Base-by-base conservation (phyloP, 306 rosid genomes). In the Trifolium subterraneum region DNA sequence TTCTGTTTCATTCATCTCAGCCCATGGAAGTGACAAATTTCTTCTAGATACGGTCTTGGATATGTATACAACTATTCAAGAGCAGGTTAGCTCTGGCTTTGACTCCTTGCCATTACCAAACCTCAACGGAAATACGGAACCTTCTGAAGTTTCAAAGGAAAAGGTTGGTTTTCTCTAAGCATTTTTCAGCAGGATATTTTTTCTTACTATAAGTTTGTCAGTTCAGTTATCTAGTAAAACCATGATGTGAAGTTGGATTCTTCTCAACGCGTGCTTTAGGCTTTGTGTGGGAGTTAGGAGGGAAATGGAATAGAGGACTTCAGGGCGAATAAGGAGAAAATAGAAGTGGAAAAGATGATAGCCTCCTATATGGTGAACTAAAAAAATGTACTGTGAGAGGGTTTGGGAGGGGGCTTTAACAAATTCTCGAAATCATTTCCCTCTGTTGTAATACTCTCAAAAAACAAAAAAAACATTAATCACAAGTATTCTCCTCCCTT, bases 31-130 rank as follows among this genome's bases (percentile, higher is more conserved):
- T 23, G 98, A 92, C 83, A 92, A 92, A 63, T 92, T 92, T 90
- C 98, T 92, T 83, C 98, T 92, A 66, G 92, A 90, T 73, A 88
- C 81, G 39, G 81, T 92, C 79, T 81, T 92, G 92, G 96, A 88
- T 80, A 81, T 90, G 82, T 78, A 88, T 85, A 15, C 86, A 45
- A 72, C 80, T 73, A 88, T 92, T 78, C 86, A 85, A 84, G 85
- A 85, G 87, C 88, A 85, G 84, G 83, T 69, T 59, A 66, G 83
- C 68, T 68, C 70, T 55, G 88, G 86, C 23, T 80, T 85, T 71
- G 19, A 66, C 80, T 71, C 73, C 71, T 68, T 79, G 68, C 80
- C 87, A 16, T 60, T 84, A 62, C 81, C 83, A 73, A 87, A 85
- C 66, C 79, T 86, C 78, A 90, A 92, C 54, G 88, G 89, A 19